Conservation (phyloP, 2,329 filamentous ascomycete genomes). For the Trichoderma citrinoviride region DNA sequence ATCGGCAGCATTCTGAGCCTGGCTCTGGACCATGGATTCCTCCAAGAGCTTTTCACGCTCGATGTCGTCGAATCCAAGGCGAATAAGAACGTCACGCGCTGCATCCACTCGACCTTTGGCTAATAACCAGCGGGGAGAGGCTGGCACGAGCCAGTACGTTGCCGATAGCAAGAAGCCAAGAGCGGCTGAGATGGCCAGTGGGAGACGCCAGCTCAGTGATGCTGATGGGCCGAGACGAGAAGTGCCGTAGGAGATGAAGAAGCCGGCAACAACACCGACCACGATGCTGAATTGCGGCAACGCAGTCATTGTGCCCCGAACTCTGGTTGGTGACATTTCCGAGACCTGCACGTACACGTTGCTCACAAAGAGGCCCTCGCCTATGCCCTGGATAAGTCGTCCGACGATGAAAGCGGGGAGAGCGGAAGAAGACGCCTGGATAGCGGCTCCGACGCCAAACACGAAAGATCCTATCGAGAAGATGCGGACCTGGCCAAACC, state of each 20-base stretch:
- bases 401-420: slow-evolving; percentile 55
- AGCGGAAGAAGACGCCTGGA: slow-evolving; percentile 37
- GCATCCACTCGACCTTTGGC: slow-evolving; percentile 42
- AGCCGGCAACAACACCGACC: slow-evolving; percentile 52
- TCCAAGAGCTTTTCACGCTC: slow-evolving; percentile 42
- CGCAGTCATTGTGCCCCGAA: slow-evolving; percentile 51
- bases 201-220: slow-evolving; percentile 55
- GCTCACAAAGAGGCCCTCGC: slow-evolving; percentile 56
- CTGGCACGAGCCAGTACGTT: slow-evolving; percentile 41
- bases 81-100: slow-evolving; percentile 40
- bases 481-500: slow-evolving; percentile 51
- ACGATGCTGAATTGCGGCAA: slow-evolving; percentile 54
- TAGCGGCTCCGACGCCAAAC: slow-evolving; percentile 51
- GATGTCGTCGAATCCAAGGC: slow-evolving; percentile 44
- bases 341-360: slow-evolving; percentile 54
- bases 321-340: slow-evolving; percentile 54
- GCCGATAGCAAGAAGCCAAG: slow-evolving; percentile 31
- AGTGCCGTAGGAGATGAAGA: slow-evolving; percentile 60
- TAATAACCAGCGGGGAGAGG: slow-evolving; percentile 57
- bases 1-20: not conserved
- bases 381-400: slow-evolving; percentile 53
- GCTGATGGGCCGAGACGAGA: slow-evolving; percentile 42
- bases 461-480: slow-evolving; percentile 52
- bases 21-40: slow-evolving; percentile 28
- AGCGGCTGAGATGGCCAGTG: slow-evolving; percentile 43